Percentiles rank a stretch among this genome's conserved stretches.
Conservation (phyloP, 768 basidiomycete species). For the Mycena latifolia region DNA sequence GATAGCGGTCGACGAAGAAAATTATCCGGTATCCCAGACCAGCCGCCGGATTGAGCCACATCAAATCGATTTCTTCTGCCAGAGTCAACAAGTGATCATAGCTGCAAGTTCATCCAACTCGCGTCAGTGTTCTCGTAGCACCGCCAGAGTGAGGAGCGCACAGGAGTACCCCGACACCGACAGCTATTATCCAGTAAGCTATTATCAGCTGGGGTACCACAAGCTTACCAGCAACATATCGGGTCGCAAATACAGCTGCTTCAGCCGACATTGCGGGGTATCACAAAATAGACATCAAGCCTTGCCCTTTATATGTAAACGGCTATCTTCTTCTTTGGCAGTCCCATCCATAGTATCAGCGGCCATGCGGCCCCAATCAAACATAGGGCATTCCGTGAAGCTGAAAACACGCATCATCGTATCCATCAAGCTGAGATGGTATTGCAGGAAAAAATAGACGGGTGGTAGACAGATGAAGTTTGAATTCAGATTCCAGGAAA, state of each 20-base stretch:
- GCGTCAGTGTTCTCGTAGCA: no score
- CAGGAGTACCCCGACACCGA: conserved; percentile 11
- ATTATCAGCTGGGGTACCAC: no score
- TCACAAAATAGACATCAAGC: not conserved
- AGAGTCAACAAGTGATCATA: conserved; percentile 17
- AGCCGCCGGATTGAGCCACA: conserved; percentile 24
- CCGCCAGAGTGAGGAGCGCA: conserved; percentile 2
- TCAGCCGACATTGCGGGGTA: conserved; percentile 11
- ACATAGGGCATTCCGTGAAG: no score
- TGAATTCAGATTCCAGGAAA: no score
- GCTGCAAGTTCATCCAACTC: no score
- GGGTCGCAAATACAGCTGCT: conserved; percentile 14
- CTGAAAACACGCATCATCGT: no score
- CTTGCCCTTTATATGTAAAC: not conserved
- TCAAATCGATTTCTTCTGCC: conserved; percentile 3
- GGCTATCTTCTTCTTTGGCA: not conserved
- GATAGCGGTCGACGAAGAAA: conserved; percentile 21
- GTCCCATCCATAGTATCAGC: not conserved
- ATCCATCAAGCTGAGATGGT: no score
- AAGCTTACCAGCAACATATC: conserved; percentile 13
- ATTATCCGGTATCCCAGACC: conserved; percentile 3
- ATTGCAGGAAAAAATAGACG: no score
- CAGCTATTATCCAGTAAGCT: not conserved
- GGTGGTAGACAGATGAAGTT: no score
- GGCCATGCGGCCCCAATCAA: no score